These are phyloP conservation scores for Coemansia sp. DNA, from an alignment of 192 early-diverging fungal species.

Conservation along the genomic window DNA sequence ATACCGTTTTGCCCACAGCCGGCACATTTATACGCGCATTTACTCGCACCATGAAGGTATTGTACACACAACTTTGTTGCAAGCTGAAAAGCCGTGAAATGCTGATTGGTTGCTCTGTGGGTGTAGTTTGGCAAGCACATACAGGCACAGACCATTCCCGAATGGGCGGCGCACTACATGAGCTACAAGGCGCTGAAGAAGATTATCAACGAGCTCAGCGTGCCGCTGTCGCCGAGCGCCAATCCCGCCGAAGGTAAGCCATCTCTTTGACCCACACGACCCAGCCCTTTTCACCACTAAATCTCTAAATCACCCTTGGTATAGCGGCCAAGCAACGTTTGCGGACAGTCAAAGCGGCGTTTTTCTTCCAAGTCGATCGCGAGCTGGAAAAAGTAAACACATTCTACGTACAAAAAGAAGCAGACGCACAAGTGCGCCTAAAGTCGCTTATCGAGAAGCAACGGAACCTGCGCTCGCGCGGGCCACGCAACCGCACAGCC, in stretches of 20 bases:
- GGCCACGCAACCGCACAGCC: conserved; percentile 55
- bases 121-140: conserved; percentile 98
- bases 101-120: neutral
- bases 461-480: conserved; percentile 58
- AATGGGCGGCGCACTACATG: conserved; percentile 93
- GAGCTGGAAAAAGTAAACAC: conserved; percentile 97
- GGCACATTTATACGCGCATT: too few relatives aligned
- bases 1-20: too few relatives aligned
- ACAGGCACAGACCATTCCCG: conserved; percentile 83
- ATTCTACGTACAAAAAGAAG: conserved; percentile 97
- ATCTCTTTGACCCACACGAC: too few relatives aligned
- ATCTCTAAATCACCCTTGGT: neutral
- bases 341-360: conserved; percentile 88
- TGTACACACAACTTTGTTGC: too few relatives aligned
- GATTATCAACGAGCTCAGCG: conserved; percentile 78
- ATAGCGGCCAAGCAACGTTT: conserved; percentile 53
- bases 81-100: neutral
- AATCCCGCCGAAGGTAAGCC: conserved; percentile 39
- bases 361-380: conserved; percentile 97
- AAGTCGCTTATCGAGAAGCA: conserved; percentile 82
- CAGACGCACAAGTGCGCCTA: conserved; percentile 86
- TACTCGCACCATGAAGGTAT: too few relatives aligned
- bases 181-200: conserved; percentile 99
- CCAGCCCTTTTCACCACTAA: neutral
- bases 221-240: conserved; percentile 49